Percentiles rank a stretch among this genome's conserved stretches.
Evolutionary conservation across 192 early-diverging fungal species (phyloP).

Genomic region (Backusella liffmaniae): DNA sequence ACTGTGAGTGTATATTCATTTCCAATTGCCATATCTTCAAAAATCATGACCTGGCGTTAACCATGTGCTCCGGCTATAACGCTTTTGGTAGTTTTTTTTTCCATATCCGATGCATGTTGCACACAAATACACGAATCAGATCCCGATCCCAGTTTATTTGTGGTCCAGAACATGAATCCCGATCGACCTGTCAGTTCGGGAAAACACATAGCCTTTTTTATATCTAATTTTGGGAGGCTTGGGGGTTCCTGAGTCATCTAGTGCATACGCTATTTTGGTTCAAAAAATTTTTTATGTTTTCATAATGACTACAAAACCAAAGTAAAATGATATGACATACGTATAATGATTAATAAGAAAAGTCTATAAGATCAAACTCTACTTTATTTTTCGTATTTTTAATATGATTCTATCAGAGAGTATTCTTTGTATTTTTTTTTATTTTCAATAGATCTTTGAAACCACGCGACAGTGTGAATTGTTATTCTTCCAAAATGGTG

Average conservation of each 20-base stretch:
- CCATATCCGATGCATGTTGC: neutral
- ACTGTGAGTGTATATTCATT: neutral
- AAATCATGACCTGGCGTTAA: neutral
- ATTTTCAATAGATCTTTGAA: neutral
- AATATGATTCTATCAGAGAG: neutral
- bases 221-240: neutral
- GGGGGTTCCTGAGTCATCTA: neutral
- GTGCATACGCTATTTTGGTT: neutral
- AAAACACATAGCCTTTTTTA: neutral
- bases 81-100: neutral
- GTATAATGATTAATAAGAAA: neutral
- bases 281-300: neutral
- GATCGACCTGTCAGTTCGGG: slow-evolving; percentile 1
- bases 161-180: slow-evolving; percentile 5
- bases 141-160: neutral
- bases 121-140: neutral
- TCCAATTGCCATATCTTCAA: neutral
- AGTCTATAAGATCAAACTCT: neutral
- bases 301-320: neutral
- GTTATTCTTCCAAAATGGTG: neutral
- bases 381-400: neutral
- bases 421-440: neutral
- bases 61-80: neutral
- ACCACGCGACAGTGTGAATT: neutral
- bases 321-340: neutral